Evolutionary conservation across 345 rosid genomes (phyloP).

Genomic region (Salix exigua): DNA sequence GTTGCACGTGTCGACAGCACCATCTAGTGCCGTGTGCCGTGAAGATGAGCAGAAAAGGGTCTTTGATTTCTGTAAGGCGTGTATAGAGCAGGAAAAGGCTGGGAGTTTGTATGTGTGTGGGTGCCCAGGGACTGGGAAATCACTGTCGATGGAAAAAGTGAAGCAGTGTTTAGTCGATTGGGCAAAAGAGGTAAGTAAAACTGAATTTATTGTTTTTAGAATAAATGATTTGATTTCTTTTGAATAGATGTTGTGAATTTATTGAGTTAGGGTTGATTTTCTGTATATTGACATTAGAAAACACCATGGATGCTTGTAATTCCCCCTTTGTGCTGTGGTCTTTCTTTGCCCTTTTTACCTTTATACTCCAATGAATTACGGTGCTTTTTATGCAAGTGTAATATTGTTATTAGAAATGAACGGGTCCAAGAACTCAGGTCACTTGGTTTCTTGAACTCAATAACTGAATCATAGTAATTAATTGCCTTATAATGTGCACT

Average conservation of each 20-base stretch:
- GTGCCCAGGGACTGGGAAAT: slow-evolving; percentile 88
- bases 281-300: background rate
- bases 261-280: background rate
- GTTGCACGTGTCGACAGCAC: slow-evolving; percentile 73
- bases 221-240: background rate
- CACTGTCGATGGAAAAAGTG: slow-evolving; percentile 72
- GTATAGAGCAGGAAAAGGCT: slow-evolving; percentile 56
- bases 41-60: slow-evolving; percentile 65
- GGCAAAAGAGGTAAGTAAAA: slow-evolving; percentile 50
- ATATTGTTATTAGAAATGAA: background rate
- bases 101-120: slow-evolving; percentile 81
- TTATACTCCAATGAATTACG: background rate
- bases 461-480: background rate
- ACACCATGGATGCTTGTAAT: background rate
- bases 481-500: background rate
- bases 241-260: background rate
- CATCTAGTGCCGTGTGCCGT: slow-evolving; percentile 57
- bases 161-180: slow-evolving; percentile 51
- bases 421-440: background rate
- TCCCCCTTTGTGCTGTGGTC: background rate
- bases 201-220: background rate
- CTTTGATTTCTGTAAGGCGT: slow-evolving; percentile 61
- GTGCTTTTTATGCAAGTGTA: background rate
- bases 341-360: background rate
- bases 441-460: background rate